phyloP scores from a whole-genome alignment of 371 early-diverging fungal genomes.

The Haplosporangium sp. region DNA sequence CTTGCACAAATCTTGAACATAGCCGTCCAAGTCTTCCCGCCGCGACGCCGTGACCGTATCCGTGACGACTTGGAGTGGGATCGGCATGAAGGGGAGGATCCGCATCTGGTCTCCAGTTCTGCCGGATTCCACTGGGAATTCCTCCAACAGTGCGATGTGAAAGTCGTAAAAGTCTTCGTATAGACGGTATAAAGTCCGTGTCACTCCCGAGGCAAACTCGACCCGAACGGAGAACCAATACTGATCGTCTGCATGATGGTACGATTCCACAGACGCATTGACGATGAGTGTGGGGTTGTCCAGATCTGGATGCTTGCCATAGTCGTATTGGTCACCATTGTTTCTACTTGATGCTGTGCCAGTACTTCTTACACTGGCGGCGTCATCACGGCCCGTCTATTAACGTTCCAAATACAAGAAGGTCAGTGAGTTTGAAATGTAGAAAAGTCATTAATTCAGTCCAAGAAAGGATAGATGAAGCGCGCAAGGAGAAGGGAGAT shows the following conservation, averaged over 20 bases:
- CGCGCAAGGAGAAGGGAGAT: no score
- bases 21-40: conserved; percentile 73
- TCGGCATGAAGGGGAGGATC: conserved; percentile 83
- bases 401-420: no score
- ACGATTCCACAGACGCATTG: conserved; percentile 69
- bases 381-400: not conserved
- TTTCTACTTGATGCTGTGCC: not conserved
- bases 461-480: no score
- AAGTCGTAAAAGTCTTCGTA: conserved; percentile 88
- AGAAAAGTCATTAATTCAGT: no score
- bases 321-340: conserved; percentile 17
- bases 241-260: conserved; percentile 69
- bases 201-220: conserved; percentile 61
- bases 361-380: not conserved
- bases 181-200: conserved; percentile 71
- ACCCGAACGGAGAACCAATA: conserved; percentile 79
- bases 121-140: conserved; percentile 82
- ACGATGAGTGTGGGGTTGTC: conserved; percentile 35
- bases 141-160: conserved; percentile 79
- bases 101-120: conserved; percentile 67
- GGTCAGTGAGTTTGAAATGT: no score
- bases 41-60: conserved; percentile 71
- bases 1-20: conserved; percentile 71
- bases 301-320: not conserved
- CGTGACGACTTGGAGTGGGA: conserved; percentile 67